A percentile compares a stretch with the other conserved stretches of the same genome.
Evolutionary conservation across 805 yeast genomes (phyloP).

Genomic region (Jamesozyma hellenica): DNA sequence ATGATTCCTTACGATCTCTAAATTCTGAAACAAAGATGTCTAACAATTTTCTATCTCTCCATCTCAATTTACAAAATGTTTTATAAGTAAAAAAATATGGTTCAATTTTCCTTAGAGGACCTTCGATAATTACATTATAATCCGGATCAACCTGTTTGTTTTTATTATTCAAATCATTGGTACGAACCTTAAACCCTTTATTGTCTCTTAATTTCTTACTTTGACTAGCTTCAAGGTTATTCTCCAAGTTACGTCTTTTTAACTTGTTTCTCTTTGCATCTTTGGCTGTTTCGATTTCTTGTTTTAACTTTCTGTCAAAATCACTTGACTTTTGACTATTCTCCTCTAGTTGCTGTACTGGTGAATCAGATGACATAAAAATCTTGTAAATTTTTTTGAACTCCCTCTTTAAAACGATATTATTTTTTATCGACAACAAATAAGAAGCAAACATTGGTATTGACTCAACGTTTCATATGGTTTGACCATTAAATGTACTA

Average conservation of each 20-base stretch:
- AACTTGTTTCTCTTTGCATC: constrained; percentile 6
- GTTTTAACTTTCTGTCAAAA: constrained; percentile 9
- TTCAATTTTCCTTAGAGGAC: constrained; percentile 55
- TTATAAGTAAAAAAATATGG: constrained; percentile 85
- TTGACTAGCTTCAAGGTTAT: constrained; percentile 1
- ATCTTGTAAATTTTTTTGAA: too few relatives aligned
- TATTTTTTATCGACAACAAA: too few relatives aligned
- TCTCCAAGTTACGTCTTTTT: constrained; percentile 7
- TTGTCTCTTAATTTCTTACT: constrained; percentile 15
- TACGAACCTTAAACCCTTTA: constrained; percentile 26
- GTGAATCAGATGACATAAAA: too few relatives aligned
- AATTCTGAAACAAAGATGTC: constrained; percentile 80
- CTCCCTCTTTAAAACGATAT: too few relatives aligned
- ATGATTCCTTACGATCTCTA: constrained; percentile 59
- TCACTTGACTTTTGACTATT: background rate
- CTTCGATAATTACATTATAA: constrained; percentile 48
- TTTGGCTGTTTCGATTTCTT: constrained; percentile 11
- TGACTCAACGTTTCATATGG: too few relatives aligned
- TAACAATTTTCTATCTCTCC: constrained; percentile 76
- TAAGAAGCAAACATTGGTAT: too few relatives aligned
- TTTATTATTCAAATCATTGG: constrained; percentile 27
- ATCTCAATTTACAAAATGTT: constrained; percentile 81
- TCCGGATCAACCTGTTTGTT: constrained; percentile 51
- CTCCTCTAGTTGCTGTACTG: too few relatives aligned
- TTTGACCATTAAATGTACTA: too few relatives aligned